Conservation (phyloP, 2,329 filamentous ascomycete genomes). For the Lasiodiplodia citricola region DNA sequence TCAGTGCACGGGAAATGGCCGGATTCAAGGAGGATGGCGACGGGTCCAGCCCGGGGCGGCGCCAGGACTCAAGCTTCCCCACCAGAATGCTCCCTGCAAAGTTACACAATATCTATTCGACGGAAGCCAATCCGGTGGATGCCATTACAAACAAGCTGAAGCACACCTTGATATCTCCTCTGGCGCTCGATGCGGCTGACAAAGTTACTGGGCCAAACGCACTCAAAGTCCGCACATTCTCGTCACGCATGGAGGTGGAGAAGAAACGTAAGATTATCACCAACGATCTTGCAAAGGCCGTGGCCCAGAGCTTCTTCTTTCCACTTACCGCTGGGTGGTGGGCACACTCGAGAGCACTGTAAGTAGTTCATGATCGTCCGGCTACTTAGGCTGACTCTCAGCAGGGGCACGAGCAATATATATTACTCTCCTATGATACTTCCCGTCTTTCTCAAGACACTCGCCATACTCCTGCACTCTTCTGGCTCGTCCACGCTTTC, state of each 20-base stretch:
- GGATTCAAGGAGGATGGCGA: conserved; percentile 69
- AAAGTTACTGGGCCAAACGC: conserved; percentile 77
- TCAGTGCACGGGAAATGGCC: conserved; percentile 83
- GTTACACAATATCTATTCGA: conserved; percentile 73
- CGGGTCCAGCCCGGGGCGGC: conserved; percentile 25
- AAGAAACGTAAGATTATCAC: conserved; percentile 64
- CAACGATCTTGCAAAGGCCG: conserved; percentile 78
- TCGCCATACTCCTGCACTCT: conserved; percentile 81
- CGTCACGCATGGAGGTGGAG: conserved; percentile 72
- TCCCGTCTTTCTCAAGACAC: conserved; percentile 80
- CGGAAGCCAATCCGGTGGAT: conserved; percentile 65
- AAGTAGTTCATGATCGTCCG: conserved; percentile 30
- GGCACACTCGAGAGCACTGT: conserved; percentile 62
- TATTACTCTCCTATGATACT: conserved; percentile 78
- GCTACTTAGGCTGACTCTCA: conserved; percentile 10
- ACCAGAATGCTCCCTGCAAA: conserved; percentile 78
- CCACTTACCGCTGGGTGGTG: conserved; percentile 84
- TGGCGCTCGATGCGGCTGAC: conserved; percentile 83
- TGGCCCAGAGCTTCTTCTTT: conserved; percentile 81
- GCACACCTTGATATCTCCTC: conserved; percentile 75
- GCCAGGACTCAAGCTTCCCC: conserved; percentile 61
- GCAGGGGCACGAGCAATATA: conserved; percentile 48
- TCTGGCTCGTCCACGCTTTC: conserved; percentile 78
- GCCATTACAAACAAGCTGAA: conserved; percentile 71
- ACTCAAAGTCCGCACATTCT: conserved; percentile 90